phyloP scores from a whole-genome alignment of 2,329 filamentous ascomycete genomes.

The Neonectria magnoliae region DNA sequence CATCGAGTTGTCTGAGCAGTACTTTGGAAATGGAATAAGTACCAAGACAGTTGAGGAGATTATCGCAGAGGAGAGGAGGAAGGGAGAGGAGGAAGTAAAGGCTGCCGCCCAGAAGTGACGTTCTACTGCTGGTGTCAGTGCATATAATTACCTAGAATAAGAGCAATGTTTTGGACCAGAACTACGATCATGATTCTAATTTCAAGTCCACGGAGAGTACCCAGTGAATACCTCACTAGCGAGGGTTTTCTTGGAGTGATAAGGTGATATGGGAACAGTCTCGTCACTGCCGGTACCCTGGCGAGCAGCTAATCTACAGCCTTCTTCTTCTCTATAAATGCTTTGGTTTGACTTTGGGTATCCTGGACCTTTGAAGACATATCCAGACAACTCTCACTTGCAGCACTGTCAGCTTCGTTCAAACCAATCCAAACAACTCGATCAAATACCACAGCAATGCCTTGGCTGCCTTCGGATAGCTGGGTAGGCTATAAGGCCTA shows the following conservation, averaged over 20 bases:
- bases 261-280: neutral
- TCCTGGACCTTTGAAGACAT: neutral
- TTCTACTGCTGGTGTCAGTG: neutral
- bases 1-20: conserved; percentile 40
- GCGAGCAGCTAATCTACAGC: too few relatives aligned
- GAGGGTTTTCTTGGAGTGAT: neutral
- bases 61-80: conserved; percentile 40
- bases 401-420: neutral
- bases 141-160: neutral
- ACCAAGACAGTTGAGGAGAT: conserved; percentile 42
- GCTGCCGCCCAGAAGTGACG: conserved; percentile 22
- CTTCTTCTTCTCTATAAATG: neutral
- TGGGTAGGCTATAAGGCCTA: neutral
- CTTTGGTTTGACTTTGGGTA: neutral
- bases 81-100: conserved; percentile 41
- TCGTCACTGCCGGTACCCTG: neutral
- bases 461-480: too few relatives aligned
- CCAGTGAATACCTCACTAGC: neutral
- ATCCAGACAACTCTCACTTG: neutral
- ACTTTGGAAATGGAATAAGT: conserved; percentile 40
- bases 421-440: neutral
- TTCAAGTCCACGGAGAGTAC: neutral
- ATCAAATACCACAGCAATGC: neutral
- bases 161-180: neutral
- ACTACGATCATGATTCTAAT: neutral